A percentile compares a stretch with the other conserved stretches of the same genome.
Conservation (phyloP, 768 basidiomycete genomes). For the Agaricus sinodeliciosus region DNA sequence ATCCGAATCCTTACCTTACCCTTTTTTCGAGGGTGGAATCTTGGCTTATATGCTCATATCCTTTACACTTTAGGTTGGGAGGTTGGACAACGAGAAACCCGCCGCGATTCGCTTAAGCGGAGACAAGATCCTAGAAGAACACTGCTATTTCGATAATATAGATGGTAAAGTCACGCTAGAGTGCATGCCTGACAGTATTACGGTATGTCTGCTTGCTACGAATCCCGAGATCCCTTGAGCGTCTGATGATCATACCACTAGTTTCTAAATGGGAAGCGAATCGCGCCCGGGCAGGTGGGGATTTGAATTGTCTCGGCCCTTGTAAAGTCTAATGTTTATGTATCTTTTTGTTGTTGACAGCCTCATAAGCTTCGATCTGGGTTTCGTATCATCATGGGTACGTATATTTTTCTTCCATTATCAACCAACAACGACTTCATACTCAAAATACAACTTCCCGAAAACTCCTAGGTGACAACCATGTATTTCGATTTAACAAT, state of each 20-base stretch:
- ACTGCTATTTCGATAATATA: constrained; percentile 85
- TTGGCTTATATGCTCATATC: not conserved
- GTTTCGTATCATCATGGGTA: constrained; percentile 93
- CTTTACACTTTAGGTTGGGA: constrained; percentile 58
- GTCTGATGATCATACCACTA: constrained; percentile 21
- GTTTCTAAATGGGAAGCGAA: constrained; percentile 94
- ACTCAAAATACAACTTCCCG: not conserved
- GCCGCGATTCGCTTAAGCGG: constrained; percentile 92
- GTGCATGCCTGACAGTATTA: constrained; percentile 73
- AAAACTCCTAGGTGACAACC: constrained; percentile 67
- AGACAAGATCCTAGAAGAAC: constrained; percentile 84
- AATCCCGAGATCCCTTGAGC: not conserved
- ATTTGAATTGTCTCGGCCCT: not conserved
- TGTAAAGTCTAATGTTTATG: not conserved
- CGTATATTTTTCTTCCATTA: constrained; percentile 17
- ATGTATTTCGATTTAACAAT: constrained; percentile 97
- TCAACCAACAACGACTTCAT: not conserved
- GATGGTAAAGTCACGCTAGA: constrained; percentile 83
- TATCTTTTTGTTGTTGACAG: constrained; percentile 22
- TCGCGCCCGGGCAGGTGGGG: constrained; percentile 67
- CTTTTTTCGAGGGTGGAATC: not conserved
- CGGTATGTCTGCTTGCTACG: constrained; percentile 40
- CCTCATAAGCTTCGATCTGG: constrained; percentile 87
- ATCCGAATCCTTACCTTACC: not conserved
- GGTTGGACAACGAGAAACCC: constrained; percentile 72